Conservation (phyloP, 768 basidiomycete species). For the Xerocomellus dryophilus region DNA sequence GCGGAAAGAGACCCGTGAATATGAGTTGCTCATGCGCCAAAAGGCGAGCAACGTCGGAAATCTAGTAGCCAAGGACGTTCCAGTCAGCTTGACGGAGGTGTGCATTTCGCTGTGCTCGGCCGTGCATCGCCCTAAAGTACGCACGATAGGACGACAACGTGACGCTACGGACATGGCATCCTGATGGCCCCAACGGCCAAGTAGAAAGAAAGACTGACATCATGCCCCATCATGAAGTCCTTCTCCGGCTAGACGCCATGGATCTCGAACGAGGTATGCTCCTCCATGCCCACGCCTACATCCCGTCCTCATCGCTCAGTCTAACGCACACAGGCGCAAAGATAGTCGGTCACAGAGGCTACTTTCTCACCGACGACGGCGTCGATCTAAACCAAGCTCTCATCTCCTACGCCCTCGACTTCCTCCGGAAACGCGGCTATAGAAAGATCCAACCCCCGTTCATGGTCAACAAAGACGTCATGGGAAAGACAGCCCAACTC, state of each 20-base stretch:
- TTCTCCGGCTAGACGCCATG: constrained; percentile 90
- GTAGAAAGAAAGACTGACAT: constrained; percentile 72
- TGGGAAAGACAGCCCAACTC: constrained; percentile 97
- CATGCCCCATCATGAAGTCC: constrained; percentile 96
- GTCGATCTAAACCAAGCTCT: constrained; percentile 97
- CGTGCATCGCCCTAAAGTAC: neutral
- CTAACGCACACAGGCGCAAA: constrained; percentile 65
- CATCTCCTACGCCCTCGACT: constrained; percentile 92
- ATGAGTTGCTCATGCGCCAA: constrained; percentile 72
- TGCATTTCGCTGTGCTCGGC: neutral
- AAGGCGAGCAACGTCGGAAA: constrained; percentile 87
- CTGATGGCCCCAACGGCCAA: constrained; percentile 68
- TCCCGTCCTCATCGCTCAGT: constrained; percentile 6
- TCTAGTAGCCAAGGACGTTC: constrained; percentile 83
- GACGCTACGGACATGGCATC: constrained; percentile 81
- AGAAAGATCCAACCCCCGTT: constrained; percentile 97
- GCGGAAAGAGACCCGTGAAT: constrained; percentile 73
- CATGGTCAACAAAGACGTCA: constrained; percentile 97
- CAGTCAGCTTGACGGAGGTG: constrained; percentile 87
- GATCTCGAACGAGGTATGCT: constrained; percentile 86
- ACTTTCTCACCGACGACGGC: constrained; percentile 93
- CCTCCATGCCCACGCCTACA: neutral
- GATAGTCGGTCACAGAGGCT: constrained; percentile 92
- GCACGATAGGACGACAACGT: constrained; percentile 80
- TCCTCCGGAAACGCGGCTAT: constrained; percentile 76